Evolutionary conservation across 2,329 filamentous ascomycete species (phyloP).

Genomic region (Gaeumannomyces sp.): DNA sequence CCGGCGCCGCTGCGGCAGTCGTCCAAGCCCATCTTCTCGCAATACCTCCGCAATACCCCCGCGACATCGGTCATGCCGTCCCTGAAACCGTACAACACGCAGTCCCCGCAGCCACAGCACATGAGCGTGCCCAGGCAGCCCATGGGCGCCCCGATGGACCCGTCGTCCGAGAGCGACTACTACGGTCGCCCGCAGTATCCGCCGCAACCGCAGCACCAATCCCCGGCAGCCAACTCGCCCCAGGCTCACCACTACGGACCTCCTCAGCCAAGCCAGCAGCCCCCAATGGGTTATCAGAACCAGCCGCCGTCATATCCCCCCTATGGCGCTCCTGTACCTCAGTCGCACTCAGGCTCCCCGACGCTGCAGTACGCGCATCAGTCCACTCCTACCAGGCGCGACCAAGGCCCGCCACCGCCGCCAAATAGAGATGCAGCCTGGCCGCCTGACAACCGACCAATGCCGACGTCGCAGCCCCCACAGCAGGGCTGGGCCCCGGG

Average conservation of each 20-base stretch:
- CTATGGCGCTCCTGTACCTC: conserved; percentile 38
- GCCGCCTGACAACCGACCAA: conserved; percentile 21
- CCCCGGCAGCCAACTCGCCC: conserved; percentile 25
- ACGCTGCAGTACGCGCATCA: conserved; percentile 50
- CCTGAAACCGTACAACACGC: conserved; percentile 42
- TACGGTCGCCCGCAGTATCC: conserved; percentile 33
- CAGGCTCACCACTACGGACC: conserved; percentile 16
- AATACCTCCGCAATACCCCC: conserved; percentile 36
- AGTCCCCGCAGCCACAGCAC: conserved; percentile 45
- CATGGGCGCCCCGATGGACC: conserved; percentile 34
- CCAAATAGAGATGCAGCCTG: conserved; percentile 31
- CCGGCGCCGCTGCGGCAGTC: conserved; percentile 40
- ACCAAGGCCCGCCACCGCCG: conserved; percentile 25
- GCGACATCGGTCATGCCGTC: conserved; percentile 44
- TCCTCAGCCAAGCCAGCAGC: conserved; percentile 12
- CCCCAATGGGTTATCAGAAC: conserved; percentile 20
- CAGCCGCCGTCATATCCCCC: conserved; percentile 29
- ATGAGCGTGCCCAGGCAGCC: conserved; percentile 38
- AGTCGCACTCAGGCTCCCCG: conserved; percentile 41
- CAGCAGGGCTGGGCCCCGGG: conserved; percentile 27
- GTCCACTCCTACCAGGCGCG: conserved; percentile 37
- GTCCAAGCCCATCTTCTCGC: conserved; percentile 38
- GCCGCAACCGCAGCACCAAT: conserved; percentile 25
- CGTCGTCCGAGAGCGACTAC: conserved; percentile 38
- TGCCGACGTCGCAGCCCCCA: conserved; percentile 16